A percentile compares a stretch with the other conserved stretches of the same genome.
Conservation (phyloP, 805 yeast genomes). For the Nakazawaea molendinolei region DNA sequence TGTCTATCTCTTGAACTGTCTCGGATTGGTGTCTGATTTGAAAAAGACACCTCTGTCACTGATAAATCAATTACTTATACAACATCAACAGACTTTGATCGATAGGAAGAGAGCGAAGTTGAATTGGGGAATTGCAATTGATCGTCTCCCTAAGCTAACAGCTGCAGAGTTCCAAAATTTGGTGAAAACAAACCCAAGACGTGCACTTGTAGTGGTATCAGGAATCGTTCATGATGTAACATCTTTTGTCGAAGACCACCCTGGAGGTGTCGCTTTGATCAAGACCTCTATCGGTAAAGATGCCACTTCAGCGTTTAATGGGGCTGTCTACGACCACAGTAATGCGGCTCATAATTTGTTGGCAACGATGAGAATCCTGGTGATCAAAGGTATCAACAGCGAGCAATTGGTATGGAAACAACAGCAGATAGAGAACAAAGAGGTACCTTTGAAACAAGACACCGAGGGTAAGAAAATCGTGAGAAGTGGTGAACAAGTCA, state of each 20-base stretch:
- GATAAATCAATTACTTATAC: constrained; percentile 64
- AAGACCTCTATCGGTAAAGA: constrained; percentile 84
- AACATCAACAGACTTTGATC: constrained; percentile 75
- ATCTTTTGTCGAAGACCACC: constrained; percentile 86
- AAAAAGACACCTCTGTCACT: constrained; percentile 51
- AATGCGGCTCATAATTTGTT: constrained; percentile 88
- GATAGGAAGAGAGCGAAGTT: constrained; percentile 71
- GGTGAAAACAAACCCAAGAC: constrained; percentile 22
- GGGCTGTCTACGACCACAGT: constrained; percentile 90
- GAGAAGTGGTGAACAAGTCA: constrained; percentile 57
- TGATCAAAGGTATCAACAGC: constrained; percentile 62
- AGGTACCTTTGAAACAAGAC: constrained; percentile 47
- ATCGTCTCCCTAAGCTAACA: constrained; percentile 65
- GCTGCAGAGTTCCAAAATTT: constrained; percentile 38
- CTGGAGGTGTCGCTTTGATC: constrained; percentile 83
- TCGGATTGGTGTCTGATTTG: constrained; percentile 56
- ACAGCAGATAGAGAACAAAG: constrained; percentile 62
- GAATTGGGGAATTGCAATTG: constrained; percentile 94
- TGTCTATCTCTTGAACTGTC: constrained; percentile 40
- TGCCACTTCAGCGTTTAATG: constrained; percentile 90
- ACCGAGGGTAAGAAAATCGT: constrained; percentile 49
- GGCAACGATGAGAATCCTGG: constrained; percentile 92
- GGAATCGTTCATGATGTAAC: constrained; percentile 93
- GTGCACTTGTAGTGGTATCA: constrained; percentile 70
- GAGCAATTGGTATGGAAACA: constrained; percentile 80